Base-by-base conservation (phyloP, 225 moss, liverwort and hornwort genomes). In the Polytrichum commune region DNA sequence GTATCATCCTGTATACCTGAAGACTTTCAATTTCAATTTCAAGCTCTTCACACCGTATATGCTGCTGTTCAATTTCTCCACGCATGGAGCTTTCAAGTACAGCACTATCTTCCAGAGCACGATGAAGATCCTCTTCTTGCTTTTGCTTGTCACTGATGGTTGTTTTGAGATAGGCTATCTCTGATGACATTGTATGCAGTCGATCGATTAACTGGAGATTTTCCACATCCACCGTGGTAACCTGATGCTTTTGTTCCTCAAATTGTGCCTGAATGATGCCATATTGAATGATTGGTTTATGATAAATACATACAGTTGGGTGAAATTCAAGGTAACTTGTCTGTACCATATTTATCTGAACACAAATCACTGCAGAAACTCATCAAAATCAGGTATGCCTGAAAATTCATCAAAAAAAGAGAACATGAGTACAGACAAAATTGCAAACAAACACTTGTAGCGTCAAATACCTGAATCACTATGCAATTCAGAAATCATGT, bases 181-280 rank as follows among this genome's bases (percentile, higher is more conserved):
- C 97, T 63, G 97, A 94, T 78, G 97, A 93, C 90, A 98, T 88
- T 19, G 87, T 89, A 61, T 95, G 95, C 61, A 98, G 83, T 74
- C 93, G 97, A 78, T 95, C 97, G 83, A 98, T 98, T 71, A 98
- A 84, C 78, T 98, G 93, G 65, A 98, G 95, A 67, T 98, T 98
- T 78, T 95, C 95, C 70, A 95, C 90, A 86, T 95, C 97, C 72
- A 98, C 90, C 6, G 93, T 85, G 67, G 97, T 89, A 62, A 94
- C 90, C 78, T 94, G 95, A 72, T 98, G 97, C 72, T 93, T 98
- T 79, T 95, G 92, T 85, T 95, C 95, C 74, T 95, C 92, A 78
- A 84, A 85, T 73, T 89, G 92, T 75, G 89, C 86, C 97, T 97
- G 85, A 63, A 77, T 66, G 71, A 74, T 69, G 19, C n/a, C 69